Evolutionary conservation across 169 alveolate genomes (phyloP).

Genomic region (Cryptosporidium muris): DNA sequence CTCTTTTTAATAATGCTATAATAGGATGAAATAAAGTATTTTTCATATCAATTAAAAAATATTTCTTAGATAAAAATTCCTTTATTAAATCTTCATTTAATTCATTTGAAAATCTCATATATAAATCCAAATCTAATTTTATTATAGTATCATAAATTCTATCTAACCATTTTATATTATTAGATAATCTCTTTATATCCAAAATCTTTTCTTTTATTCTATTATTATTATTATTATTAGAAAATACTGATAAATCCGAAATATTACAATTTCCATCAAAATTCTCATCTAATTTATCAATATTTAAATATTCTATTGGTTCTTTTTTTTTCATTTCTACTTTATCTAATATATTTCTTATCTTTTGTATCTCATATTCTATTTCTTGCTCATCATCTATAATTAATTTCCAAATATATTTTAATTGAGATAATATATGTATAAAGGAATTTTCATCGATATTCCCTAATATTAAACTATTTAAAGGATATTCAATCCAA

Average conservation of each 20-base stretch:
- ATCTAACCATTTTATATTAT: not conserved
- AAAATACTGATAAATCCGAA: too few relatives aligned
- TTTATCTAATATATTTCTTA: too few relatives aligned
- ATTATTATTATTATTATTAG: too few relatives aligned
- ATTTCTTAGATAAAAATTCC: not conserved
- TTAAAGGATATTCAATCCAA: conserved; percentile 6
- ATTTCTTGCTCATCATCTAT: too few relatives aligned
- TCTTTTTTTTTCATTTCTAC: too few relatives aligned
- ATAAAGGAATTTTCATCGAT: not conserved
- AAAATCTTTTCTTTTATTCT: too few relatives aligned
- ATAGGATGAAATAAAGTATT: conserved; percentile 34
- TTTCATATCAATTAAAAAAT: not conserved
- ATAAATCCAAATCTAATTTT: not conserved
- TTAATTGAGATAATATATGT: not conserved
- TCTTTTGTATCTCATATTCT: too few relatives aligned
- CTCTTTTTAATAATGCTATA: conserved; percentile 18
- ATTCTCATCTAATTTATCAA: too few relatives aligned
- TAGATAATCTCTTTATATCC: too few relatives aligned
- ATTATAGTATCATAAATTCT: not conserved
- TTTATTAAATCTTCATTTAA: not conserved
- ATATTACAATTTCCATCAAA: too few relatives aligned
- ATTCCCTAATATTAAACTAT: not conserved
- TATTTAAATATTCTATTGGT: too few relatives aligned
- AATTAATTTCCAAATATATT: too few relatives aligned
- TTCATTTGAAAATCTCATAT: not conserved